phyloP scores from a whole-genome alignment of 108 stramenopile genomes.

The Seminavis robusta region DNA sequence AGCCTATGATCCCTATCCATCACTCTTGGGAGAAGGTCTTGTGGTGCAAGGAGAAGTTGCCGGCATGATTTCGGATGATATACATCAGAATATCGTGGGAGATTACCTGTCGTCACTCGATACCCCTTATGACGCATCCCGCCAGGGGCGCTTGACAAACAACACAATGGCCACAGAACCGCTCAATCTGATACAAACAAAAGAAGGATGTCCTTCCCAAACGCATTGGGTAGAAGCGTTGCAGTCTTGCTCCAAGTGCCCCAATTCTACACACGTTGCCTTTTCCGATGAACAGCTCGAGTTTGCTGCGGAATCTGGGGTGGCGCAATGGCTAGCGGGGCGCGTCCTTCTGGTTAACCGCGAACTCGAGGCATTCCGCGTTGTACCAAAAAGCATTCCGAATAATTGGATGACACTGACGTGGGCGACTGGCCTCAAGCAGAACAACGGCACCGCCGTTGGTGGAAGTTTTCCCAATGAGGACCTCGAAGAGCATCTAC shows the following conservation, averaged over 20 bases:
- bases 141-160: slow-evolving; percentile 26
- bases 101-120: slow-evolving; percentile 21
- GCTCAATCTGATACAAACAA: slow-evolving; percentile 28
- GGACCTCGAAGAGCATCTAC: too few relatives aligned
- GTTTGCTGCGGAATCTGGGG: too few relatives aligned
- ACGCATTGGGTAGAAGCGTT: too few relatives aligned
- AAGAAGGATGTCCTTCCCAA: slow-evolving; percentile 10
- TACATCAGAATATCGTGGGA: slow-evolving; percentile 31
- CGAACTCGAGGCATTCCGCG: background rate
- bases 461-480: too few relatives aligned
- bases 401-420: too few relatives aligned
- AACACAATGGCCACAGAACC: slow-evolving; percentile 14
- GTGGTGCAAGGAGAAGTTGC: slow-evolving; percentile 31
- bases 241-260: background rate
- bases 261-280: background rate
- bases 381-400: slow-evolving; percentile 3
- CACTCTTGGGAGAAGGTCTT: slow-evolving; percentile 16
- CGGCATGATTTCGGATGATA: slow-evolving; percentile 12
- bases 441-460: too few relatives aligned
- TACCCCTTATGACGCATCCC: slow-evolving; percentile 22
- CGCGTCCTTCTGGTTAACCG: background rate
- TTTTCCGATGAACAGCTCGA: background rate
- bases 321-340: too few relatives aligned
- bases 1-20: slow-evolving; percentile 29
- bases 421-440: too few relatives aligned